Evolutionary conservation across 169 alveolate species (phyloP).

Genomic region (Plasmodium vinckei): DNA sequence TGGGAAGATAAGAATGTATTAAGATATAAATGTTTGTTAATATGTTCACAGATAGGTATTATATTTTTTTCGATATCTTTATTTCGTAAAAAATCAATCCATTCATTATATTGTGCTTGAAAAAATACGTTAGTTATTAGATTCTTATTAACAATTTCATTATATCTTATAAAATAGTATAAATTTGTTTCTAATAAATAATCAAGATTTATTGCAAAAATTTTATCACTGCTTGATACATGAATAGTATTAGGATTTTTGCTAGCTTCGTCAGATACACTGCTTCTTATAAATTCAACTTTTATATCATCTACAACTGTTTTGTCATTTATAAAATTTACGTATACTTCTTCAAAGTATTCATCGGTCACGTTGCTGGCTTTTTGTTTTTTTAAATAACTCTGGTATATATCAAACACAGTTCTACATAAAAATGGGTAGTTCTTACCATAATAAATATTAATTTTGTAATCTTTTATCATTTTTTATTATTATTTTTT

Average conservation of each 20-base stretch:
- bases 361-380: not conserved
- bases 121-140: conserved; percentile 14
- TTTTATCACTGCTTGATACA: conserved; percentile 43
- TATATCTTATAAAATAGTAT: conserved; percentile 6
- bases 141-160: conserved; percentile 18
- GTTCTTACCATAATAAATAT: conserved; percentile 66
- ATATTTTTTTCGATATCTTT: conserved; percentile 35
- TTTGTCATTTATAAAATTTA: conserved; percentile 31
- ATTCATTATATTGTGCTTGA: conserved; percentile 71
- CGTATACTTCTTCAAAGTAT: not conserved
- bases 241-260: not conserved
- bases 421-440: conserved; percentile 70
- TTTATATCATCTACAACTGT: conserved; percentile 41
- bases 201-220: conserved; percentile 63
- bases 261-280: not conserved
- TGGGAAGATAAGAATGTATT: conserved; percentile 34
- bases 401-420: conserved; percentile 18
- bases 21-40: conserved; percentile 58
- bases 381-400: not conserved
- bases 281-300: conserved; percentile 40
- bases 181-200: conserved; percentile 40
- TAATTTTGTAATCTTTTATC: conserved; percentile 16
- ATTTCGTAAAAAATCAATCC: conserved; percentile 46
- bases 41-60: conserved; percentile 21
- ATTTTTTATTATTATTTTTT: conserved; percentile 1